A percentile compares a stretch with the other conserved stretches of the same genome.
Conservation (phyloP, 257 asterid species). For the Gentiana macrophylla region DNA sequence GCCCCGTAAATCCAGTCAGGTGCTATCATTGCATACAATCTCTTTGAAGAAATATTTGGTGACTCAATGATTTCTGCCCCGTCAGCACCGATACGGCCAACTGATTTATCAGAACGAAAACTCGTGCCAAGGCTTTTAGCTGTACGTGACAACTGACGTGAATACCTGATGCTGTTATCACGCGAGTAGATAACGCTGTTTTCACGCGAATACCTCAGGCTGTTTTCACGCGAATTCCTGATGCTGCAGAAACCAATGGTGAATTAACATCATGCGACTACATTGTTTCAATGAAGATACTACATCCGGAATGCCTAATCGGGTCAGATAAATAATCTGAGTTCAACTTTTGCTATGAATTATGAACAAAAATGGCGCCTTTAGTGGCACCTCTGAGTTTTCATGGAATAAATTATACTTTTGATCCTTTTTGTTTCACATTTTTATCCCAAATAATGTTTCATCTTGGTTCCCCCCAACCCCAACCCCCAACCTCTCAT, state of each 20-base stretch:
- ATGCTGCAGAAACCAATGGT: conserved; percentile 19
- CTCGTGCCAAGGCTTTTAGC: conserved; percentile 84
- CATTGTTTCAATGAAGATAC: no score
- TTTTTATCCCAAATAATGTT: no score
- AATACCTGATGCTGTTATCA: conserved; percentile 66
- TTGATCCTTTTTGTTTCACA: no score
- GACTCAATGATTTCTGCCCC: conserved; percentile 37
- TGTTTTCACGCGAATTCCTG: conserved; percentile 67
- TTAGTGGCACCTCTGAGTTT: no score
- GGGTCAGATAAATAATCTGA: no score
- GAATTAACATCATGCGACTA: no score
- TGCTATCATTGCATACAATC: conserved; percentile 70
- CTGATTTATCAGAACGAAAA: conserved; percentile 82
- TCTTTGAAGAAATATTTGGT: conserved; percentile 37
- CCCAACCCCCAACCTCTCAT: no score
- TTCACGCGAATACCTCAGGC: conserved; percentile 66
- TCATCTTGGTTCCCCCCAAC: no score
- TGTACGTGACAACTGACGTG: conserved; percentile 70
- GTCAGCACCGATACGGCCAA: conserved; percentile 53
- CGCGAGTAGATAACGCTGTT: conserved; percentile 56
- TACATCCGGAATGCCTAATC: no score
- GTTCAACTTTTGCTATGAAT: no score
- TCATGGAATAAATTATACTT: no score
- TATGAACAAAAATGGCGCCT: no score
- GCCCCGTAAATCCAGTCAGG: conserved; percentile 89